phyloP scores from a whole-genome alignment of 2,329 filamentous ascomycete genomes.

The Pseudofabraea citricarpa region DNA sequence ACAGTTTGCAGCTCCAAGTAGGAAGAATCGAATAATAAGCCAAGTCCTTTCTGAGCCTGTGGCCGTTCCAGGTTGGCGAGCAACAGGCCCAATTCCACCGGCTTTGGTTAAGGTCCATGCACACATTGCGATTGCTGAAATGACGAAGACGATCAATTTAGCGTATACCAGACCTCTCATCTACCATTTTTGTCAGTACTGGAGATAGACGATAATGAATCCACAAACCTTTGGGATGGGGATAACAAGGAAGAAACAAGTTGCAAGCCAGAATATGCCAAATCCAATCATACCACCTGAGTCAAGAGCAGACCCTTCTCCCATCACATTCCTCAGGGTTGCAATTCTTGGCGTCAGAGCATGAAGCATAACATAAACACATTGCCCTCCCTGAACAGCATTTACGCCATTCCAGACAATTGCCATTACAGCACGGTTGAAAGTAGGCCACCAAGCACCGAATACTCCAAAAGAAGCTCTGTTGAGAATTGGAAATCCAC shows the following conservation, averaged over 20 bases:
- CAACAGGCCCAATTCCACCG: slow-evolving; percentile 26
- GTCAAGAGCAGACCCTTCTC: slow-evolving; percentile 33
- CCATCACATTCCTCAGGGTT: slow-evolving; percentile 34
- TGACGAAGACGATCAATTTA: slow-evolving; percentile 33
- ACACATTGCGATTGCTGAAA: slow-evolving; percentile 34
- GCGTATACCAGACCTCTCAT: slow-evolving; percentile 30
- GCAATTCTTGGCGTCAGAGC: slow-evolving; percentile 37
- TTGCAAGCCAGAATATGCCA: slow-evolving; percentile 35
- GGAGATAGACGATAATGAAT: slow-evolving; percentile 5
- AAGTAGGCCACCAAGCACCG: slow-evolving; percentile 39
- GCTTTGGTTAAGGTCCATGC: slow-evolving; percentile 32
- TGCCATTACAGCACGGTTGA: slow-evolving; percentile 39
- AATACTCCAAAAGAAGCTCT: slow-evolving; percentile 38
- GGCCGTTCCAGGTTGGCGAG: slow-evolving; percentile 23
- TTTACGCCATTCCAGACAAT: slow-evolving; percentile 42
- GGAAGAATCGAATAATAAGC: slow-evolving; percentile 33
- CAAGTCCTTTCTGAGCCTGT: slow-evolving; percentile 30
- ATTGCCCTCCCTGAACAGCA: slow-evolving; percentile 27
- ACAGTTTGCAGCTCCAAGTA: slow-evolving; percentile 30
- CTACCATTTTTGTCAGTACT: slow-evolving; percentile 12
- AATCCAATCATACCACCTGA: slow-evolving; percentile 38
- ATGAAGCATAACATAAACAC: slow-evolving; percentile 36
- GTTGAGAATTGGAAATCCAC: slow-evolving; percentile 35
- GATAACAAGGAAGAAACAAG: slow-evolving; percentile 33
- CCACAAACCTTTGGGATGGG: slow-evolving; percentile 28